Conservation (phyloP, 257 asterid genomes). For the Penstemon eatonii region DNA sequence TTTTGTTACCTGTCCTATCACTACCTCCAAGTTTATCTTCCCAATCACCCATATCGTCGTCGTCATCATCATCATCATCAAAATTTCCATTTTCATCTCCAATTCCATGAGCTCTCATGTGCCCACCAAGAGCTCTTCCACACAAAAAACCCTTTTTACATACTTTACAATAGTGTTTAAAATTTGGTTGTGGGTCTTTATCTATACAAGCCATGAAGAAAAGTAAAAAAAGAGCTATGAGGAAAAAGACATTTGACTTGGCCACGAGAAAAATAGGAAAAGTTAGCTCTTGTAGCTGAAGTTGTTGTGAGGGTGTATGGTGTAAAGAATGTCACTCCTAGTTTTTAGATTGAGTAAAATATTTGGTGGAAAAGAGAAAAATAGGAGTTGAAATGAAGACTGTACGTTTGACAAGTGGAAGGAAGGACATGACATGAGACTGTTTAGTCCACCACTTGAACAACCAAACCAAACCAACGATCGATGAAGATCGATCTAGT, state of each 20-base stretch:
- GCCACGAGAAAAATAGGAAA: neutral
- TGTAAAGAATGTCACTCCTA: constrained; percentile 51
- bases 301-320: constrained; percentile 60
- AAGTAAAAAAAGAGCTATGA: neutral
- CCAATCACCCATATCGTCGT: constrained; percentile 51
- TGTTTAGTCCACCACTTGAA: constrained; percentile 28
- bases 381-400: constrained; percentile 31
- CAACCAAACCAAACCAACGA: constrained; percentile 26
- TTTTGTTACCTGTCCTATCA: constrained; percentile 34
- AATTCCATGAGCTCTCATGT: constrained; percentile 94
- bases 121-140: constrained; percentile 93
- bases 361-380: constrained; percentile 52
- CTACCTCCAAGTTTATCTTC: constrained; percentile 41
- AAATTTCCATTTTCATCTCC: constrained; percentile 58
- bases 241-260: neutral
- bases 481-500: no score
- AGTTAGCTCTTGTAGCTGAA: constrained; percentile 51
- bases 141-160: constrained; percentile 97
- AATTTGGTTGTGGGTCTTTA: constrained; percentile 47
- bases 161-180: constrained; percentile 79
- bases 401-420: constrained; percentile 57
- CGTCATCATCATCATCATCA: constrained; percentile 55
- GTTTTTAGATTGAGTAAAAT: constrained; percentile 58
- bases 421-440: constrained; percentile 37
- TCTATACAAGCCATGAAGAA: constrained; percentile 43